phyloP scores from a whole-genome alignment of 306 rosid genomes.

The Malus fusca region DNA sequence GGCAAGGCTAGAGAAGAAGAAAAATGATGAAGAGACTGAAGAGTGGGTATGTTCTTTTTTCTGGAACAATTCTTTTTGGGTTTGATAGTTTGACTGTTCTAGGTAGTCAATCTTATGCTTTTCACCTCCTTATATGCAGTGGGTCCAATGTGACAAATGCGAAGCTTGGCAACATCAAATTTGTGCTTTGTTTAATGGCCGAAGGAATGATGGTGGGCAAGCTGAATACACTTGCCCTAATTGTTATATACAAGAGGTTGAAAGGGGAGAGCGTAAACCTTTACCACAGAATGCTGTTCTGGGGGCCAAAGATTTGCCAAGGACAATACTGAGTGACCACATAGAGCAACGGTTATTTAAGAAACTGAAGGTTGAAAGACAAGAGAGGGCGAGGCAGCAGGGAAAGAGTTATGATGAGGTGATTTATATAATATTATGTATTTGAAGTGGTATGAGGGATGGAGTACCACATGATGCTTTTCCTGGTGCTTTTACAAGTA shows the following conservation, averaged over 20 bases:
- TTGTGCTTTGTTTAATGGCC: slow-evolving; percentile 92
- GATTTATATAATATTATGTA: slow-evolving; percentile 8
- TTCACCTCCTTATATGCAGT: slow-evolving; percentile 42
- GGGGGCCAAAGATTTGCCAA: slow-evolving; percentile 95
- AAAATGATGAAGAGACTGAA: slow-evolving; percentile 95
- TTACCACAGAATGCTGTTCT: slow-evolving; percentile 96
- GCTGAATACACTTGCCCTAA: slow-evolving; percentile 98
- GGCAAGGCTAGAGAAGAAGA: slow-evolving; percentile 86
- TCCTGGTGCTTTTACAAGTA: neutral
- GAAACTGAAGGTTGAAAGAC: slow-evolving; percentile 65
- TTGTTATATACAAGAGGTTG: slow-evolving; percentile 79
- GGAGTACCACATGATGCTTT: neutral
- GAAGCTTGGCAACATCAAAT: slow-evolving; percentile 99
- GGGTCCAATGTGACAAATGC: slow-evolving; percentile 99
- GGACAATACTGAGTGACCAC: slow-evolving; percentile 83
- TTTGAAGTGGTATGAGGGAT: slow-evolving; percentile 1
- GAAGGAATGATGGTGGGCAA: slow-evolving; percentile 95
- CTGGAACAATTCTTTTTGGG: neutral
- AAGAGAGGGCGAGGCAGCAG: slow-evolving; percentile 78
- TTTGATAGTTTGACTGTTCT: slow-evolving; percentile 5
- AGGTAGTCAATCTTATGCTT: slow-evolving; percentile 20
- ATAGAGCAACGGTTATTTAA: slow-evolving; percentile 71
- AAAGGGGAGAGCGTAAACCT: slow-evolving; percentile 91
- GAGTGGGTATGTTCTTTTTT: slow-evolving; percentile 61
- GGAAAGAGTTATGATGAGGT: slow-evolving; percentile 93